Percentiles rank a stretch among this genome's conserved stretches.
These are phyloP conservation scores for Scedosporium apiospermum DNA, from an alignment of 2,329 filamentous ascomycete species.

Conservation along the genomic window DNA sequence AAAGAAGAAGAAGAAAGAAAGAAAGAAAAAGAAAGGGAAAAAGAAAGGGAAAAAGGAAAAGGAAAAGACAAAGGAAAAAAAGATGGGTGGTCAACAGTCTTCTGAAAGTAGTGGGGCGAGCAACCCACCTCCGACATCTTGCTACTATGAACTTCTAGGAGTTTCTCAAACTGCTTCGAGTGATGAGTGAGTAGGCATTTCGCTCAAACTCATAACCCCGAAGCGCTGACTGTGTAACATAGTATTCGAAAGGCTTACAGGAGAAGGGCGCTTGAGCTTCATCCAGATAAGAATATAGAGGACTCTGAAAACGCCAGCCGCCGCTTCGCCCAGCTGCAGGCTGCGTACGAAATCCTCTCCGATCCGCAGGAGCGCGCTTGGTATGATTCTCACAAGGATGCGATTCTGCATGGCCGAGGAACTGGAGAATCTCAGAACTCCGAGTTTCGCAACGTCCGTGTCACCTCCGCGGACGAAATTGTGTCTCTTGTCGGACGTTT, in stretches of 20 bases:
- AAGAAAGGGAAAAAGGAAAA: too few species aligned
- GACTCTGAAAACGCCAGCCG: slow-evolving; percentile 75
- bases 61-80: neutral
- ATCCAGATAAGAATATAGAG: slow-evolving; percentile 88
- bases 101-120: slow-evolving; percentile 22
- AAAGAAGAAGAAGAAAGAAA: too few species aligned
- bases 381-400: slow-evolving; percentile 91
- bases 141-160: slow-evolving; percentile 78
- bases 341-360: slow-evolving; percentile 91
- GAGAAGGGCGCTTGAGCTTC: slow-evolving; percentile 80
- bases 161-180: slow-evolving; percentile 65
- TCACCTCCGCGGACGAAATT: slow-evolving; percentile 76
- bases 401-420: slow-evolving; percentile 64
- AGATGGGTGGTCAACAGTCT: slow-evolving; percentile 50
- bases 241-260: slow-evolving; percentile 84
- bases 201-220: neutral
- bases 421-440: slow-evolving; percentile 38
- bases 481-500: slow-evolving; percentile 71
- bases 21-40: too few species aligned
- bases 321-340: slow-evolving; percentile 83
- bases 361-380: slow-evolving; percentile 92
- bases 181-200: slow-evolving; percentile 54
- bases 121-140: slow-evolving; percentile 48
- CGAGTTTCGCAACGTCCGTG: slow-evolving; percentile 56
- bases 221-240: slow-evolving; percentile 35